Percentiles rank a stretch among this genome's conserved stretches.
Evolutionary conservation across 2,329 filamentous ascomycete genomes (phyloP).

Genomic region (Rhinocladiella mackenziei): DNA sequence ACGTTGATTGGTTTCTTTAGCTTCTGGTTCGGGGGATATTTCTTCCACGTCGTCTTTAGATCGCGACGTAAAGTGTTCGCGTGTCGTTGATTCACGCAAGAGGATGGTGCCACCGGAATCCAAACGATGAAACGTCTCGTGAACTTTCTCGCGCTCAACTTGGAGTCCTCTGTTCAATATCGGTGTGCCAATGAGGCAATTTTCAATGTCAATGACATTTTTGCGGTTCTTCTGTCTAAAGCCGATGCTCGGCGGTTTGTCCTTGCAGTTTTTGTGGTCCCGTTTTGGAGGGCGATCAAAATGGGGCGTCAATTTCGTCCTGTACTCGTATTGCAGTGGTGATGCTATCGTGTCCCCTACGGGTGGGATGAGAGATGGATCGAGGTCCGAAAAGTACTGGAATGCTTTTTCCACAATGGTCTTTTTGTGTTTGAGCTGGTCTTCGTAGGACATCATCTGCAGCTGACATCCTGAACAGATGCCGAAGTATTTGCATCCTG

Average conservation of each 20-base stretch:
- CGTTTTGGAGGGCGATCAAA: constrained; percentile 65
- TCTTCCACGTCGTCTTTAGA: too few relatives aligned
- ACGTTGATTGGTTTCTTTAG: too few relatives aligned
- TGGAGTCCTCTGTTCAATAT: constrained; percentile 76
- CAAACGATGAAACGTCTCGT: constrained; percentile 66
- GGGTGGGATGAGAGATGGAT: constrained; percentile 67
- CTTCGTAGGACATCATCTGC: constrained; percentile 88
- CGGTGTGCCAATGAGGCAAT: constrained; percentile 91
- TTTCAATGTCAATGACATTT: constrained; percentile 86
- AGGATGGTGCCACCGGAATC: constrained; percentile 81
- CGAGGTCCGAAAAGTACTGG: constrained; percentile 80
- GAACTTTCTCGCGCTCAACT: constrained; percentile 72
- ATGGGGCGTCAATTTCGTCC: constrained; percentile 95
- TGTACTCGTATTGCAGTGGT: constrained; percentile 86
- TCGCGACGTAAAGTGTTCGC: constrained; percentile 40
- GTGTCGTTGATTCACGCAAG: constrained; percentile 76
- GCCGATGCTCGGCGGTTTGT: constrained; percentile 70
- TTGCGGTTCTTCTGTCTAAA: constrained; percentile 76
- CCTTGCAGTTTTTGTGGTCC: constrained; percentile 41
- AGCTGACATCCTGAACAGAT: constrained; percentile 91
- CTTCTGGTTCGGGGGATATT: too few relatives aligned
- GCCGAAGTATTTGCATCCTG: constrained; percentile 82
- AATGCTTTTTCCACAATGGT: constrained; percentile 87
- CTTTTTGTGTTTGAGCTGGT: constrained; percentile 81
- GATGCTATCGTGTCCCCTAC: constrained; percentile 84